phyloP scores from a whole-genome alignment of 2,329 filamentous ascomycete species.

The Lasiodiplodia gonubiensis region DNA sequence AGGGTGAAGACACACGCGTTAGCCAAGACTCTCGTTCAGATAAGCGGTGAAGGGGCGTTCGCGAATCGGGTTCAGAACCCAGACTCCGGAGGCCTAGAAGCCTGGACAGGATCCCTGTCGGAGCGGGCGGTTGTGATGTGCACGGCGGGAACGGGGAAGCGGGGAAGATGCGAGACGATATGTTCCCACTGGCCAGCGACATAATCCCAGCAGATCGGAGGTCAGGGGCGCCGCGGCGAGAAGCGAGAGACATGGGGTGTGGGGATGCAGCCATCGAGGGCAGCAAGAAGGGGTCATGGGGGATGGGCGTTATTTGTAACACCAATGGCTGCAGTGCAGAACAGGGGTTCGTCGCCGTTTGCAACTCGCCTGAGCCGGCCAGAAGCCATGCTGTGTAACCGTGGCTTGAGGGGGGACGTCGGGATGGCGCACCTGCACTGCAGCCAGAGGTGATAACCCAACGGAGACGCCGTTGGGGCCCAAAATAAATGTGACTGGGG shows the following conservation, averaged over 20 bases:
- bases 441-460: constrained; percentile 29
- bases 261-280: constrained; percentile 4
- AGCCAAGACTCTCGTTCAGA: constrained; percentile 22
- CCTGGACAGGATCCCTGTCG: constrained; percentile 10
- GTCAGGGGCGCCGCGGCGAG: constrained; percentile 23
- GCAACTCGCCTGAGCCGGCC: background rate
- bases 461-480: constrained; percentile 32
- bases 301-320: constrained; percentile 18
- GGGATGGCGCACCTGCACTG: constrained; percentile 25
- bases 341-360: background rate
- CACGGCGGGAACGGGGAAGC: constrained; percentile 20
- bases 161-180: constrained; percentile 16
- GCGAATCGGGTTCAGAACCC: constrained; percentile 22
- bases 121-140: background rate
- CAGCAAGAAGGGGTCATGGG: constrained; percentile 10
- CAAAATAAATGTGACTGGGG: constrained; percentile 23
- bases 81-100: constrained; percentile 1
- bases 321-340: constrained; percentile 24
- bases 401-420: constrained; percentile 23
- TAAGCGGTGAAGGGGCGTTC: constrained; percentile 26
- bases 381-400: constrained; percentile 22
- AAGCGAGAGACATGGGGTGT: constrained; percentile 20
- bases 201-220: constrained; percentile 16
- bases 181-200: constrained; percentile 11
- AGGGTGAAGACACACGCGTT: constrained; percentile 16